These are phyloP conservation scores for Alnus glutinosa DNA, from an alignment of 306 rosid species.

Conservation along the genomic window DNA sequence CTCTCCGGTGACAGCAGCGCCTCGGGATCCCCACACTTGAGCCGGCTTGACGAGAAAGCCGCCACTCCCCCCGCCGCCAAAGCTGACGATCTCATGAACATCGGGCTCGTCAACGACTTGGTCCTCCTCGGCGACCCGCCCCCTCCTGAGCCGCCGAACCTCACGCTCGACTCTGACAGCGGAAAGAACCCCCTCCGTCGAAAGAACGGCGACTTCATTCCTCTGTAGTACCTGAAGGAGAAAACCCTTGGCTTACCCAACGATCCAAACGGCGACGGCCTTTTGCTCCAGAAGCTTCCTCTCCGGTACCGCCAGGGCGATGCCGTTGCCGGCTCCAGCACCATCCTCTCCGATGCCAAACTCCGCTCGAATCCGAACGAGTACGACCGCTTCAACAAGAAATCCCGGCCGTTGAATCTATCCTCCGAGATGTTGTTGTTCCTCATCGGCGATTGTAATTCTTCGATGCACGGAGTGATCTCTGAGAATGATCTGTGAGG, in stretches of 20 bases:
- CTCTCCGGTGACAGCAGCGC: slow-evolving; percentile 96
- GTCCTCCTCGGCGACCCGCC: slow-evolving; percentile 76
- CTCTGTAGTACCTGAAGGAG: slow-evolving; percentile 76
- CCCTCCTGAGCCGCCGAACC: slow-evolving; percentile 55
- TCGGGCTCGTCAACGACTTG: slow-evolving; percentile 87
- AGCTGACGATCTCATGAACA: slow-evolving; percentile 72
- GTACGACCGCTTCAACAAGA: slow-evolving; percentile 72
- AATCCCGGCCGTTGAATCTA: slow-evolving; percentile 53
- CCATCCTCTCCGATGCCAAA: slow-evolving; percentile 70
- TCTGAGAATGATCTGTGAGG: slow-evolving; percentile 40
- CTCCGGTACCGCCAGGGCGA: slow-evolving; percentile 81
- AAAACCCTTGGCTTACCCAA: slow-evolving; percentile 70
- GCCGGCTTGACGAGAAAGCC: slow-evolving; percentile 78
- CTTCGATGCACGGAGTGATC: slow-evolving; percentile 70
- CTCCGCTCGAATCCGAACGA: slow-evolving; percentile 90
- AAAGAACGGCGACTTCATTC: slow-evolving; percentile 87
- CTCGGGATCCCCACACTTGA: slow-evolving; percentile 95
- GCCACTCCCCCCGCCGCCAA: slow-evolving; percentile 39
- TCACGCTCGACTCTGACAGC: slow-evolving; percentile 73
- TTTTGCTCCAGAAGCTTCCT: slow-evolving; percentile 76
- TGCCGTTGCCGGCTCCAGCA: slow-evolving; percentile 66
- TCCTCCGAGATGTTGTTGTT: slow-evolving; percentile 48
- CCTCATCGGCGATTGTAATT: slow-evolving; percentile 41
- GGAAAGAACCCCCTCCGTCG: slow-evolving; percentile 80
- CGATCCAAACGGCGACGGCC: slow-evolving; percentile 83